phyloP scores from a whole-genome alignment of 2,329 filamentous ascomycete genomes.

The Xylariaceae sp. region DNA sequence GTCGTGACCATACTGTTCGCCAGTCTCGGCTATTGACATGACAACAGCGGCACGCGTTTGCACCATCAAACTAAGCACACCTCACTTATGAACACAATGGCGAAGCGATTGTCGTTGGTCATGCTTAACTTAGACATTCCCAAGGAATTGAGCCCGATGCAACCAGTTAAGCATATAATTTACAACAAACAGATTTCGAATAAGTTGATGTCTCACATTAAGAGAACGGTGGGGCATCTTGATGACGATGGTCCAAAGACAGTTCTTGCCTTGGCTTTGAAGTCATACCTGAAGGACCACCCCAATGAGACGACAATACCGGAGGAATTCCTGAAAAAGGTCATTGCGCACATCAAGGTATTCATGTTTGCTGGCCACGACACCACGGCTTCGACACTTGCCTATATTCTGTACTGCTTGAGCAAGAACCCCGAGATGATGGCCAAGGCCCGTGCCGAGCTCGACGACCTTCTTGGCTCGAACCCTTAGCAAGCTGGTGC shows the following conservation, averaged over 20 bases:
- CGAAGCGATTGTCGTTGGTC: constrained; percentile 18
- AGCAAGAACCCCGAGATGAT: constrained; percentile 23
- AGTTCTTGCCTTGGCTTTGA: constrained; percentile 27
- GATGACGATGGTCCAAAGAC: constrained; percentile 25
- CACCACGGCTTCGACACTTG: constrained; percentile 29
- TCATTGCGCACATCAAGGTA: constrained; percentile 28
- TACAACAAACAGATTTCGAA: constrained; percentile 28
- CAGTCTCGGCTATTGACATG: constrained; percentile 10
- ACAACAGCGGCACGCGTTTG: constrained; percentile 18
- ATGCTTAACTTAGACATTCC: constrained; percentile 18
- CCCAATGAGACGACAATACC: constrained; percentile 9
- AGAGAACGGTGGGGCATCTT: constrained; percentile 23
- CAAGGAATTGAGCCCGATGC: constrained; percentile 19
- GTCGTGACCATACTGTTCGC: constrained; percentile 1
- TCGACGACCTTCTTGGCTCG: constrained; percentile 42
- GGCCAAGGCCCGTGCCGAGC: constrained; percentile 26
- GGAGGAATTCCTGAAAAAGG: constrained; percentile 19
- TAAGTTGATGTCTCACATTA: constrained; percentile 26
- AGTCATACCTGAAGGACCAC: constrained; percentile 21
- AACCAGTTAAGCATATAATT: constrained; percentile 23
- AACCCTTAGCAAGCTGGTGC: constrained; percentile 34
- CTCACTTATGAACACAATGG: constrained; percentile 18
- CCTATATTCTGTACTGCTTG: constrained; percentile 9
- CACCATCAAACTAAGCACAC: constrained; percentile 15
- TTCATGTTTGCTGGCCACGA: constrained; percentile 34